These are phyloP conservation scores for Lepidium didymum DNA, from an alignment of 345 rosid species.

Conservation along the genomic window DNA sequence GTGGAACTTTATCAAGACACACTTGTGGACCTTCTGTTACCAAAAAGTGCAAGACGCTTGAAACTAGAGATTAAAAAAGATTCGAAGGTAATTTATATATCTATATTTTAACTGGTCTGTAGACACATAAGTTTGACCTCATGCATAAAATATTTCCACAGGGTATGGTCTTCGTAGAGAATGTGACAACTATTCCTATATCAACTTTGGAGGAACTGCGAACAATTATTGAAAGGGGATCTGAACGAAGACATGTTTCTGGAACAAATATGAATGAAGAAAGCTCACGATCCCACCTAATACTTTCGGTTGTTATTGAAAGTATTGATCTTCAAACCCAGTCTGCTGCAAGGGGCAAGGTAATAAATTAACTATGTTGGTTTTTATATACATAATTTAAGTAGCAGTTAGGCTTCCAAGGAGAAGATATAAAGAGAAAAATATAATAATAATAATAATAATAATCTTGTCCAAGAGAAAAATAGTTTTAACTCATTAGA, in stretches of 20 bases:
- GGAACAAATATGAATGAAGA: slow-evolving; percentile 96
- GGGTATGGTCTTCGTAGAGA: slow-evolving; percentile 94
- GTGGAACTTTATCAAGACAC: slow-evolving; percentile 96
- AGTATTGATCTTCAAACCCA: slow-evolving; percentile 97
- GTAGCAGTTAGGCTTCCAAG: not conserved
- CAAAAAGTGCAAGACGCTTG: slow-evolving; percentile 58
- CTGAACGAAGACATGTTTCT: slow-evolving; percentile 73
- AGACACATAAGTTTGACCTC: not conserved
- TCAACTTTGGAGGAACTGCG: slow-evolving; percentile 70
- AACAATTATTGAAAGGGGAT: slow-evolving; percentile 67
- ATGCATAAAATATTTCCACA: slow-evolving; percentile 23
- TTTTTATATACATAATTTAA: not conserved
- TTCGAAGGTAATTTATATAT: slow-evolving; percentile 50
- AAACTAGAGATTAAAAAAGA: slow-evolving; percentile 95
- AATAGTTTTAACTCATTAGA: not conserved
- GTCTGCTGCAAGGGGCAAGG: slow-evolving; percentile 91
- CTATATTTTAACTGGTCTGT: not conserved
- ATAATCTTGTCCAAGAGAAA: not conserved
- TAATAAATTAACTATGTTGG: slow-evolving; percentile 8
- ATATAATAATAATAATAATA: not conserved
- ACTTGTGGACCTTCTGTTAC: slow-evolving; percentile 73
- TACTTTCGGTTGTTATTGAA: slow-evolving; percentile 82
- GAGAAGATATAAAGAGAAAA: too few species aligned
- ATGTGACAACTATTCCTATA: slow-evolving; percentile 64
- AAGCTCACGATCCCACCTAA: slow-evolving; percentile 91